Evolutionary conservation across 148 eudicot genomes (phyloP).

Genomic region (Camellia granthamiana): DNA sequence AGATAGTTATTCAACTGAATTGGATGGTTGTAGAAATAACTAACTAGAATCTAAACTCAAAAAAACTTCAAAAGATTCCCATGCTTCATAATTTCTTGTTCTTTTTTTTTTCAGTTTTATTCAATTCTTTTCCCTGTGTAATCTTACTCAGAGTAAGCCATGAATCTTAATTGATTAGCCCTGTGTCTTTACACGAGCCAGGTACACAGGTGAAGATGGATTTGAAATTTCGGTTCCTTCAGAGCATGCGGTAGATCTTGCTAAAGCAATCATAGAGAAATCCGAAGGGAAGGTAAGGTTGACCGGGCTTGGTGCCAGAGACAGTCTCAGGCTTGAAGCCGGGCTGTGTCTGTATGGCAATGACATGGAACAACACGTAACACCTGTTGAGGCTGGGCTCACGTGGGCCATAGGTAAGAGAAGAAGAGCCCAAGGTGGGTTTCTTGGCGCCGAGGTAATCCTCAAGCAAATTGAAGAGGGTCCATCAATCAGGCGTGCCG

Average conservation of each 20-base stretch:
- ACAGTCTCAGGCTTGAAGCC: constrained; percentile 95
- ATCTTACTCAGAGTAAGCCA: background rate
- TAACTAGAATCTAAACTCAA: background rate
- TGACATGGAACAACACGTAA: constrained; percentile 89
- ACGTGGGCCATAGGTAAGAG: constrained; percentile 99
- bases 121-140: background rate
- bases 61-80: background rate
- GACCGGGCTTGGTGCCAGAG: constrained; percentile 94
- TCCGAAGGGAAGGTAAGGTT: constrained; percentile 92
- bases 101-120: background rate
- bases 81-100: background rate
- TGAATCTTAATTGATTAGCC: background rate
- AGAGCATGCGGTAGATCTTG: constrained; percentile 74
- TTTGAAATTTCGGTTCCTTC: constrained; percentile 92
- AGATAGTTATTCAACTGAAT: background rate
- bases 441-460: constrained; percentile 88
- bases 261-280: constrained; percentile 85
- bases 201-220: constrained; percentile 99
- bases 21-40: background rate
- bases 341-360: constrained; percentile 92
- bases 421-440: constrained; percentile 87
- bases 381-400: constrained; percentile 94
- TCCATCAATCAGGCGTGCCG: constrained; percentile 74
- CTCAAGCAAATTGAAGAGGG: constrained; percentile 86
- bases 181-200: constrained; percentile 26